These are phyloP conservation scores for bread wheat (Triticum aestivum) DNA, from an alignment of 176 grass and related monocot genomes.

Conservation along the genomic window DNA sequence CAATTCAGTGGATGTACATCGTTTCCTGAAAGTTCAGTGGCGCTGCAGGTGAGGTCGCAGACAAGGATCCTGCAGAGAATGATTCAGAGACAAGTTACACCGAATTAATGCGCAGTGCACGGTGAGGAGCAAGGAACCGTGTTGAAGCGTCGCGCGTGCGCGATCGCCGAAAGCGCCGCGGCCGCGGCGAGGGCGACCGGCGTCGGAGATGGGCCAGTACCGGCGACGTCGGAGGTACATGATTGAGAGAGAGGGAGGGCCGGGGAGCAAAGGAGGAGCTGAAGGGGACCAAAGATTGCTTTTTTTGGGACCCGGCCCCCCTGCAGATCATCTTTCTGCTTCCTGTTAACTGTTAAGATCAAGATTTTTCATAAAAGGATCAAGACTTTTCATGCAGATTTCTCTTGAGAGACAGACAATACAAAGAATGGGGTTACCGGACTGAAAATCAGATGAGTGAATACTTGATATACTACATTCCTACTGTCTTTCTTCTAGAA, in stretches of 20 bases:
- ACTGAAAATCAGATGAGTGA: background rate
- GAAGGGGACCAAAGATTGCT: conserved; percentile 34
- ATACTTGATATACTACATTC: background rate
- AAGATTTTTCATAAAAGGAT: background rate
- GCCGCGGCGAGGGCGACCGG: conserved; percentile 21
- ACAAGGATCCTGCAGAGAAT: background rate
- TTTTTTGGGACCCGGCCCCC: conserved; percentile 1
- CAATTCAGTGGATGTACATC: background rate
- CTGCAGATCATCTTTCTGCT: conserved; percentile 35
- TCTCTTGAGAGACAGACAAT: background rate
- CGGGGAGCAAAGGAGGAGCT: background rate
- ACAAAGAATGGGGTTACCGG: background rate
- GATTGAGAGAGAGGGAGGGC: conserved; percentile 14
- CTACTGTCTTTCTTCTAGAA: background rate
- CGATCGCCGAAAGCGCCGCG: conserved; percentile 1
- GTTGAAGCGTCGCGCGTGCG: conserved; percentile 32
- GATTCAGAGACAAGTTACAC: conserved; percentile 26
- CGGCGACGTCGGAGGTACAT: conserved; percentile 30
- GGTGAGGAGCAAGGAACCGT: conserved; percentile 20
- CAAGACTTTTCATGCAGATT: background rate
- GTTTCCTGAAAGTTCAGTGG: background rate
- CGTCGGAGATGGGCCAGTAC: conserved; percentile 23
- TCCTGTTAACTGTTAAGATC: conserved; percentile 15
- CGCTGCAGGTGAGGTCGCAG: background rate
- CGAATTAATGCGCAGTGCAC: conserved; percentile 1